Conservation (phyloP, 1,284 basidiomycete species). For the Fomitopsis schrenkii region DNA sequence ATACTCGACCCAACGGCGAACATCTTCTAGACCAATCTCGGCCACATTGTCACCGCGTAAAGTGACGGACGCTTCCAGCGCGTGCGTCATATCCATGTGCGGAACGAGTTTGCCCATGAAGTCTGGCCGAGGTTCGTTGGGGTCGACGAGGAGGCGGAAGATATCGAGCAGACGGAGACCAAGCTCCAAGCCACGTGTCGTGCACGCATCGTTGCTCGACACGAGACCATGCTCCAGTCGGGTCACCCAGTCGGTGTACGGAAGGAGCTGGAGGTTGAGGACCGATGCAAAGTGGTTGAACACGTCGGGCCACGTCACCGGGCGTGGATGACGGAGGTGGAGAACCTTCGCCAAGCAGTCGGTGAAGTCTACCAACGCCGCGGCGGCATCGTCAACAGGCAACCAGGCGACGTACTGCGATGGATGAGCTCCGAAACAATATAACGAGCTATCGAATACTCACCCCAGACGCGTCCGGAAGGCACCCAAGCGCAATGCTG, state of each 20-base stretch:
- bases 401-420: conserved; percentile 13
- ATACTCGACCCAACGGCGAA: conserved; percentile 5
- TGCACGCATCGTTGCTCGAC: neutral
- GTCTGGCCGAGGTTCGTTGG: neutral
- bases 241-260: conserved; percentile 11
- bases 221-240: conserved; percentile 1
- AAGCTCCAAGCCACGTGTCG: neutral
- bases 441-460: neutral
- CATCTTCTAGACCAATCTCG: neutral
- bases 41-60: neutral
- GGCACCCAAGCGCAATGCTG: neutral
- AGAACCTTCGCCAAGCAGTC: neutral
- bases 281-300: conserved; percentile 5
- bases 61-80: neutral
- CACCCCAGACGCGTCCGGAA: neutral
- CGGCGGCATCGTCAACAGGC: conserved; percentile 12
- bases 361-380: conserved; percentile 11
- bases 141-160: neutral
- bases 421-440: neutral
- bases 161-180: conserved; percentile 3
- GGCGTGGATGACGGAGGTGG: conserved; percentile 18
- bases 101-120: neutral
- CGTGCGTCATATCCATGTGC: neutral
- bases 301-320: conserved; percentile 8
- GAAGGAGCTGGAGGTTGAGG: conserved; percentile 10